These are phyloP conservation scores for Trifolium repens DNA, from an alignment of 306 rosid species.

Conservation along the genomic window DNA sequence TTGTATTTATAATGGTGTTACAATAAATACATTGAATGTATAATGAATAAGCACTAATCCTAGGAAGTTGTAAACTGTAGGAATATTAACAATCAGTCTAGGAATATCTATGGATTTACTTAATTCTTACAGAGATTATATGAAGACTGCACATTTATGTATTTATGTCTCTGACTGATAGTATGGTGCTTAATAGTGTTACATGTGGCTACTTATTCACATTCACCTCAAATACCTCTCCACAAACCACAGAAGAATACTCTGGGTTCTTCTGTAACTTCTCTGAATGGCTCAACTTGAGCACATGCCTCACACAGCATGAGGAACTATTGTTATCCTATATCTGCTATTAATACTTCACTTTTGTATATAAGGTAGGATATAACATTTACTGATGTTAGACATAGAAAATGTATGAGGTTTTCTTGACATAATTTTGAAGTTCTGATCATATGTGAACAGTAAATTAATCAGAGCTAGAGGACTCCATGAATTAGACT, in stretches of 20 bases:
- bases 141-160: neutral
- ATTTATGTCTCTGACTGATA: neutral
- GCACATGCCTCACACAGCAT: neutral
- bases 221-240: constrained; percentile 23
- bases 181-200: constrained; percentile 10
- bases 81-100: too few species aligned
- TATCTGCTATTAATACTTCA: constrained; percentile 7
- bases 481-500: constrained; percentile 13
- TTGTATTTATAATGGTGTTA: neutral
- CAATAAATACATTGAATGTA: neutral
- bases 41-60: too few species aligned
- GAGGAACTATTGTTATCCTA: constrained; percentile 8
- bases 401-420: neutral
- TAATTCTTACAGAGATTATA: neutral
- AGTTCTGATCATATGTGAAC: constrained; percentile 10
- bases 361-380: constrained; percentile 25
- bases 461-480: neutral
- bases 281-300: constrained; percentile 2
- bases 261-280: neutral
- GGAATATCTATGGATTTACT: too few species aligned
- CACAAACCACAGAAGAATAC: neutral
- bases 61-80: too few species aligned
- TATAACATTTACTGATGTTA: constrained; percentile 5
- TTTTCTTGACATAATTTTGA: neutral
- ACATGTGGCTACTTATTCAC: neutral